Percentiles rank a stretch among this genome's conserved stretches.
These are phyloP conservation scores for Apiospora marii DNA, from an alignment of 2,329 filamentous ascomycete genomes.

Conservation along the genomic window DNA sequence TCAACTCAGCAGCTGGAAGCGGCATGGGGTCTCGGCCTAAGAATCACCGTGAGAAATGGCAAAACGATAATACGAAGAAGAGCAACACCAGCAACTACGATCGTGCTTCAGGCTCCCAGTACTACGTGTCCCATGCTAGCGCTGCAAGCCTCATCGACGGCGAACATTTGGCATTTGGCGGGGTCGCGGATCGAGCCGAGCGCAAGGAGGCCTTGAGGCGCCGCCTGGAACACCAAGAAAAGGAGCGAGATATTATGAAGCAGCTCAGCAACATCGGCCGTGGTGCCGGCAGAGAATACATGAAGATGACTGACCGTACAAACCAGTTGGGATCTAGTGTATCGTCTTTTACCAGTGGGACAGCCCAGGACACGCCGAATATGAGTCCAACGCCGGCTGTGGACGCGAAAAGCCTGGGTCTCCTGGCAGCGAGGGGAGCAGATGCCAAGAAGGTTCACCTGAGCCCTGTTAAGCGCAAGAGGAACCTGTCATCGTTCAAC, in stretches of 20 bases:
- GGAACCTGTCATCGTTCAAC: slow-evolving; percentile 52
- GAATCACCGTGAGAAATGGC: slow-evolving; percentile 42
- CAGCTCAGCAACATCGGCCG: slow-evolving; percentile 70
- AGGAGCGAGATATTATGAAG: slow-evolving; percentile 75
- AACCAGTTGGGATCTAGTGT: slow-evolving; percentile 30
- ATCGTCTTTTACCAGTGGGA: slow-evolving; percentile 16
- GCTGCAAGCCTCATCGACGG: slow-evolving; percentile 72
- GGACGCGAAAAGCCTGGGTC: slow-evolving; percentile 55
- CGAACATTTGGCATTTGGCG: slow-evolving; percentile 51
- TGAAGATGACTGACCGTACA: slow-evolving; percentile 51
- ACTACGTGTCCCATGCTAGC: slow-evolving; percentile 60
- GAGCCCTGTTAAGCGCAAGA: slow-evolving; percentile 68
- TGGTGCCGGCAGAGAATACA: slow-evolving; percentile 75
- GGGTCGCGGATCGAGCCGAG: slow-evolving; percentile 65
- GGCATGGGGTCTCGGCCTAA: slow-evolving; percentile 44
- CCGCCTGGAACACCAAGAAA: slow-evolving; percentile 71
- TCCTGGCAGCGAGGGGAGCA: slow-evolving; percentile 47
- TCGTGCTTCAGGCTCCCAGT: slow-evolving; percentile 63
- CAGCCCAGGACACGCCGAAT: slow-evolving; percentile 37
- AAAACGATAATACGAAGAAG: slow-evolving; percentile 32
- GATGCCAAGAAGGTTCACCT: slow-evolving; percentile 59
- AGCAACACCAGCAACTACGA: slow-evolving; percentile 58
- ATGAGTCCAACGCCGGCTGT: slow-evolving; percentile 36
- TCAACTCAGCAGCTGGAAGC: slow-evolving; percentile 57
- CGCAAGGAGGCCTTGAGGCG: slow-evolving; percentile 72